Percentiles rank a stretch among this genome's conserved stretches.
phyloP scores from a whole-genome alignment of 768 basidiomycete species.

The Naganishia vaughanmartiniae region DNA sequence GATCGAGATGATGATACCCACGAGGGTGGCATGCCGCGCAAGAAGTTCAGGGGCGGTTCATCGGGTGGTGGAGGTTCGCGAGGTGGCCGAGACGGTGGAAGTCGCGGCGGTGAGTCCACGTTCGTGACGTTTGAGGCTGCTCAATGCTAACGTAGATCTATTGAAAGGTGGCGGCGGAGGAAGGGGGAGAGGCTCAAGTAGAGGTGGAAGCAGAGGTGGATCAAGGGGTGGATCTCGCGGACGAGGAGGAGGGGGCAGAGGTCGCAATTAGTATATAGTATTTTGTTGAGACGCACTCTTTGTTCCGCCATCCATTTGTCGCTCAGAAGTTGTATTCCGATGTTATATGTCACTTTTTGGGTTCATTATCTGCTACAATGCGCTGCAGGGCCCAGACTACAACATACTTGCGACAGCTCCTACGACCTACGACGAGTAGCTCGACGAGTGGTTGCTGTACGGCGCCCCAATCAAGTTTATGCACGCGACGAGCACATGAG shows the following conservation, averaged over 20 bases:
- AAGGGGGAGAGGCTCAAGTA: conserved; percentile 16
- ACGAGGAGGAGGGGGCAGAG: conserved; percentile 16
- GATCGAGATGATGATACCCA: conserved; percentile 91
- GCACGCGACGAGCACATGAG: too few relatives aligned
- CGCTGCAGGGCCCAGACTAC: too few relatives aligned
- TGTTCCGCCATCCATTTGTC: neutral
- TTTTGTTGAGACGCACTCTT: neutral
- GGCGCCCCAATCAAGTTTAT: too few relatives aligned
- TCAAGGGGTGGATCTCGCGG: conserved; percentile 10
- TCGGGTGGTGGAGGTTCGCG: conserved; percentile 35
- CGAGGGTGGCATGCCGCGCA: conserved; percentile 79
- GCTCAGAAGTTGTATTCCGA: neutral
- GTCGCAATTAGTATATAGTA: neutral
- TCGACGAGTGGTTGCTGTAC: too few relatives aligned
- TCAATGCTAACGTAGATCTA: too few relatives aligned
- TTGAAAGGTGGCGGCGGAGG: conserved; percentile 16
- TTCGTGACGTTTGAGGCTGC: too few relatives aligned
- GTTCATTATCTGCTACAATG: too few relatives aligned
- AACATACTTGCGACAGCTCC: too few relatives aligned
- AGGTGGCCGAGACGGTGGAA: conserved; percentile 25
- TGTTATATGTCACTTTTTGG: neutral
- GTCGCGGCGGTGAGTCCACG: too few relatives aligned
- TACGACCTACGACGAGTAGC: too few relatives aligned
- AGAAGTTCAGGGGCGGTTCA: conserved; percentile 55
- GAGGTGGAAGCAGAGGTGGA: conserved; percentile 23